Base-by-base conservation (phyloP, 768 basidiomycete species). In the Amanita jacksonii region DNA sequence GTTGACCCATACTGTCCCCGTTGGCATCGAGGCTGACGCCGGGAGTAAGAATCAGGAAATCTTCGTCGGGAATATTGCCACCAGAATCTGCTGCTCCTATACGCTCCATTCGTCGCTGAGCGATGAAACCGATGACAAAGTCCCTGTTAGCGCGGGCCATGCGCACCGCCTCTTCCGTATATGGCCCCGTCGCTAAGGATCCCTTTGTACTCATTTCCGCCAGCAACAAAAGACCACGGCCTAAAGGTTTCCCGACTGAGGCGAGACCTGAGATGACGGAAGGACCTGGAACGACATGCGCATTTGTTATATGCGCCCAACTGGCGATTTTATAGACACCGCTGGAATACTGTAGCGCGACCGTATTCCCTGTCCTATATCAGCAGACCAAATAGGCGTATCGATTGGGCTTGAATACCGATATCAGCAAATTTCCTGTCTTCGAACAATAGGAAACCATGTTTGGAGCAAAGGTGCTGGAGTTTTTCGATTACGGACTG, bases 401-500 rank as follows among this genome's bases (percentile, higher is more conserved):
- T 30, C 22, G 7, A 10, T 6, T 16, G 6, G 48, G 10, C 53
- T n/a, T n/a, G n/a, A 74, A 54, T 50, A 92, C 94, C 94, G 41
- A 99, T 98, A 62, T 99, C 96, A 3, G 96, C 94, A 55, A 99
- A 99, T 63, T 99, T 99, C 51, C 96, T 73, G 67, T 99, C 96
- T 66, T 98, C 96, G 54, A 98, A 99, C 54, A 97, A 92, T 41
- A 94, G 62, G 66, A 98, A 99, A 56, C 96, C 89, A 50, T 96
- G 79, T 58, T 85, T 82, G 36, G 63, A 56, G 56, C 83, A 81
- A 5, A 98, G 76, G 27, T 70, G 68, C 48, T 78, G 72, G 32
- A 99, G 70, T 34, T 72, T 69, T 32, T 77, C 67, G 45, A 93
- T 76, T 36, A 97, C 63, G 5, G 72, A 73, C 8, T 66, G 61